Percentiles rank a stretch among this genome's conserved stretches.
phyloP scores from a whole-genome alignment of 768 basidiomycete genomes.

The Goffeauzyma gilvescens region DNA sequence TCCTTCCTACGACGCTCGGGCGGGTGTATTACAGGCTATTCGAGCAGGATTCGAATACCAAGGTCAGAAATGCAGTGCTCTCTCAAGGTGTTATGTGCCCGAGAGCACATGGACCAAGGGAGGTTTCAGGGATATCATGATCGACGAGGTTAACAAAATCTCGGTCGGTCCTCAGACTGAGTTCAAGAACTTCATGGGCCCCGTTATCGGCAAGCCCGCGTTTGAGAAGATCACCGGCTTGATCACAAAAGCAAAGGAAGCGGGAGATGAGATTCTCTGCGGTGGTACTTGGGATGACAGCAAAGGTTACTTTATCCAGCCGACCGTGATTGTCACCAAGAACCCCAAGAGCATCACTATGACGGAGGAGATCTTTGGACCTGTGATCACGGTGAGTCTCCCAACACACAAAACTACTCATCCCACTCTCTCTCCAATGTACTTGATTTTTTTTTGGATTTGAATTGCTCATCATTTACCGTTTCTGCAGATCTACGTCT shows the following conservation, averaged over 20 bases:
- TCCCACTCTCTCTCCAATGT: not conserved
- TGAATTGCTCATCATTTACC: not conserved
- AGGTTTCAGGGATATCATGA: conserved; percentile 65
- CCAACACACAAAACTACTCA: not conserved
- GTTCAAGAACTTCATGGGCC: conserved; percentile 77
- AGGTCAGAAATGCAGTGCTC: conserved; percentile 94
- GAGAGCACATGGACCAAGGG: conserved; percentile 53
- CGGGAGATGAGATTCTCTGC: conserved; percentile 71
- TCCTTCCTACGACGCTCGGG: conserved; percentile 61
- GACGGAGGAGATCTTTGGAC: conserved; percentile 91
- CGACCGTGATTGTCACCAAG: conserved; percentile 80
- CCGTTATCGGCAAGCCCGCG: conserved; percentile 78
- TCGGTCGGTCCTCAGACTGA: conserved; percentile 59
- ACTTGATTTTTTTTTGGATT: not conserved
- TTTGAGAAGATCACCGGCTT: conserved; percentile 71
- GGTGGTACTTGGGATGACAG: conserved; percentile 68
- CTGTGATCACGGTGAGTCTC: conserved; percentile 57
- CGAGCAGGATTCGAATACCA: conserved; percentile 79
- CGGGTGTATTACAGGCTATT: conserved; percentile 74
- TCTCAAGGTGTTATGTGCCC: conserved; percentile 81
- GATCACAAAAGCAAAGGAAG: conserved; percentile 65
- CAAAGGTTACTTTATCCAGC: conserved; percentile 80
- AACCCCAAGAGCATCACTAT: conserved; percentile 78
- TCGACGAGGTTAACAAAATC: conserved; percentile 62
- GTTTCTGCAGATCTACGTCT: conserved; percentile 52